These are phyloP conservation scores for Kodamaea alishanica DNA, from an alignment of 1,139 yeast genomes.

Conservation along the genomic window DNA sequence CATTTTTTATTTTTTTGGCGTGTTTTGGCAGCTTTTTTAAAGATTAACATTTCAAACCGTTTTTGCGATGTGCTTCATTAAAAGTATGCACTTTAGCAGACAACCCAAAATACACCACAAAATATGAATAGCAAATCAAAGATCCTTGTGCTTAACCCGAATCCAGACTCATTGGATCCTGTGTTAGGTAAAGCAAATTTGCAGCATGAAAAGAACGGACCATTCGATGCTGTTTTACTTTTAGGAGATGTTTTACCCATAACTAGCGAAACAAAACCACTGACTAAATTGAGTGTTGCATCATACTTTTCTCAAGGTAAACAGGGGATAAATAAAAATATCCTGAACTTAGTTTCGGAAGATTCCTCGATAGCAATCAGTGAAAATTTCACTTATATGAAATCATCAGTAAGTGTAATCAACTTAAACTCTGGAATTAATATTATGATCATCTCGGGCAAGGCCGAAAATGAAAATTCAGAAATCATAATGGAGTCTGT, in stretches of 20 bases:
- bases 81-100: background rate
- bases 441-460: constrained; percentile 22
- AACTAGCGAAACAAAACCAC: constrained; percentile 15
- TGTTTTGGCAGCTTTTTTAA: too few relatives aligned
- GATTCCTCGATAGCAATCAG: constrained; percentile 15
- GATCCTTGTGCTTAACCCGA: constrained; percentile 50
- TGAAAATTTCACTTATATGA: constrained; percentile 20
- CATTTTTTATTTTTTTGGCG: too few relatives aligned
- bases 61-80: background rate
- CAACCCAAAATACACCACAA: background rate
- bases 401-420: constrained; percentile 29
- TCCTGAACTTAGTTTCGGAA: background rate
- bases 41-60: too few relatives aligned
- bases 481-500: constrained; percentile 9
- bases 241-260: constrained; percentile 44
- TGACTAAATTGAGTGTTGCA: constrained; percentile 21
- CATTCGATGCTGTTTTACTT: constrained; percentile 54
- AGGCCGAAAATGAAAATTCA: constrained; percentile 13
- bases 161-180: constrained; percentile 33
- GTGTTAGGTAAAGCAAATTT: constrained; percentile 47
- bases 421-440: constrained; percentile 43
- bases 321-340: constrained; percentile 12
- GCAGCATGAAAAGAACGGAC: constrained; percentile 57
- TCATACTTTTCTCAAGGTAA: constrained; percentile 30
- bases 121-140: constrained; percentile 16